Conservation (phyloP, 1,284 basidiomycete species). For the Ceratobasidium theobromae region DNA sequence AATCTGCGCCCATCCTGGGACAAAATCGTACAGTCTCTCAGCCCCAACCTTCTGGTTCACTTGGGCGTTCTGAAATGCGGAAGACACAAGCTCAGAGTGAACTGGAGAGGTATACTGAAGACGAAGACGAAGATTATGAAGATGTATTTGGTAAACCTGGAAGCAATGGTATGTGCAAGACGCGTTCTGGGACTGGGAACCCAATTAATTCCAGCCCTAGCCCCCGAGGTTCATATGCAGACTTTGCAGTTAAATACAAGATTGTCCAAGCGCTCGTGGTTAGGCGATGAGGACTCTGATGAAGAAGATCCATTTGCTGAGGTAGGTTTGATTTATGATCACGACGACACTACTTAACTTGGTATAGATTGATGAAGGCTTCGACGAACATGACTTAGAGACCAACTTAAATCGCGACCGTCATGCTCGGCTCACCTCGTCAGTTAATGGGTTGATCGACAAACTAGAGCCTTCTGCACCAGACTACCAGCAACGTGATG, state of each 20-base stretch:
- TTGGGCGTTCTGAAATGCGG: constrained; percentile 63
- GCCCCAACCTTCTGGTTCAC: constrained; percentile 55
- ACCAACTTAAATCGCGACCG: constrained; percentile 88
- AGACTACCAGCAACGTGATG: constrained; percentile 76
- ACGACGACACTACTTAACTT: background rate
- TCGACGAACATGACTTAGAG: constrained; percentile 84
- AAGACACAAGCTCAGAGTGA: constrained; percentile 56
- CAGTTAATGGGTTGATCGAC: constrained; percentile 83
- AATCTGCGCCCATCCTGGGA: constrained; percentile 25
- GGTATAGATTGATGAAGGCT: constrained; percentile 84
- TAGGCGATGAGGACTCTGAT: constrained; percentile 79
- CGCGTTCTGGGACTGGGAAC: background rate
- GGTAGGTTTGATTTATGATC: constrained; percentile 47
- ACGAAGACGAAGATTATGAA: constrained; percentile 83
- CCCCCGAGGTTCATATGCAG: constrained; percentile 61
- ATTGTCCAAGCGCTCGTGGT: constrained; percentile 85
- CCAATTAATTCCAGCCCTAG: constrained; percentile 43
- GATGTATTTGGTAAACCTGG: constrained; percentile 83
- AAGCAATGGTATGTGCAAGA: constrained; percentile 55
- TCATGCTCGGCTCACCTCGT: constrained; percentile 78
- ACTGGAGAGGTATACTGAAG: constrained; percentile 82
- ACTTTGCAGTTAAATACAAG: constrained; percentile 80
- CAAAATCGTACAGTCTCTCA: background rate
- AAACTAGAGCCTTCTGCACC: constrained; percentile 77
- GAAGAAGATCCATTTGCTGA: constrained; percentile 95